These are phyloP conservation scores for Carallia pectinifolia DNA, from an alignment of 345 rosid species.

Conservation along the genomic window DNA sequence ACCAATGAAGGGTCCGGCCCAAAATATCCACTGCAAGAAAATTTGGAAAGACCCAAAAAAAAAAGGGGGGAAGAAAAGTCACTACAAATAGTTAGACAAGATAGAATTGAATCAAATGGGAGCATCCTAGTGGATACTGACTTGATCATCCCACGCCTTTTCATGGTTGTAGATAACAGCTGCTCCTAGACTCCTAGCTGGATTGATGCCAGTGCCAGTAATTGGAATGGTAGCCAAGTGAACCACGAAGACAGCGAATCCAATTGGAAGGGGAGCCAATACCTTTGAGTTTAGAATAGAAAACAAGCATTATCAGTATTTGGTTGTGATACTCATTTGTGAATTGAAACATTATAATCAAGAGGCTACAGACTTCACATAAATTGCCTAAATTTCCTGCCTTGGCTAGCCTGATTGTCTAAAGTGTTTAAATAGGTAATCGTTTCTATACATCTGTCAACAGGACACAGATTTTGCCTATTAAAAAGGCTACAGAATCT, in stretches of 20 bases:
- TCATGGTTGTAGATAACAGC: constrained; percentile 61
- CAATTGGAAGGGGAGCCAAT: constrained; percentile 85
- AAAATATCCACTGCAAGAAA: constrained; percentile 68
- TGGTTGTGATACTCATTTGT: no score
- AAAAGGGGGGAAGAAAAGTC: not conserved
- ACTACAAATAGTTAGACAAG: not conserved
- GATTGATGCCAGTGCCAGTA: constrained; percentile 89
- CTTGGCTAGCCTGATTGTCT: no score
- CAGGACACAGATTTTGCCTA: no score
- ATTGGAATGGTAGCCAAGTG: constrained; percentile 89
- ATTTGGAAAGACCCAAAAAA: no score
- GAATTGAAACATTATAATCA: no score
- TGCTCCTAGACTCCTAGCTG: constrained; percentile 83
- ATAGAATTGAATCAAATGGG: not conserved
- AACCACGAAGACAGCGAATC: constrained; percentile 91
- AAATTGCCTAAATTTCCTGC: no score
- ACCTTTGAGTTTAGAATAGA: constrained; percentile 33
- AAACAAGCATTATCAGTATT: no score
- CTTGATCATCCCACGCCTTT: constrained; percentile 78
- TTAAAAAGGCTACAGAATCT: no score
- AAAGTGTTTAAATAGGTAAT: no score
- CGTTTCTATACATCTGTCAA: no score
- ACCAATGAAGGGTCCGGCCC: constrained; percentile 87
- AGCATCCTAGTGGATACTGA: constrained; percentile 10
- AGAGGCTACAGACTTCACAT: no score